Conservation (phyloP, 495 filamentous ascomycete species). For the Neurospora cerealis region DNA sequence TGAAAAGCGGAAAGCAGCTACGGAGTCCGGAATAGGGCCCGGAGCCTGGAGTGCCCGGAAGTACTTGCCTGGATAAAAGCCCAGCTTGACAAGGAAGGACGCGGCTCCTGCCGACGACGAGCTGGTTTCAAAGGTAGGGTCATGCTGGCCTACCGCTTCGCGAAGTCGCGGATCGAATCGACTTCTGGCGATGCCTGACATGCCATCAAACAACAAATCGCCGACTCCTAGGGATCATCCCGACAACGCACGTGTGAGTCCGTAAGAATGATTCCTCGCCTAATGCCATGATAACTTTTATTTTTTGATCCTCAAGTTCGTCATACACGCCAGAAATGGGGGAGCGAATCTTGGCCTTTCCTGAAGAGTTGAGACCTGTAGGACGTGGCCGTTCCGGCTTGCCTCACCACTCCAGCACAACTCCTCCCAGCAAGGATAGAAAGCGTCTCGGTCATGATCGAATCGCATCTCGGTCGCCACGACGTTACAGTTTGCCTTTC, state of each 20-base stretch:
- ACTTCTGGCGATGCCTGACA: neutral
- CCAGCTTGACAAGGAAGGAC: neutral
- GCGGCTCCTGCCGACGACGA: neutral
- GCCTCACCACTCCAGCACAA: neutral
- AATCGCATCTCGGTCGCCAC: neutral
- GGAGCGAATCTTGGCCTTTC: neutral
- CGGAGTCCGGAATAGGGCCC: neutral
- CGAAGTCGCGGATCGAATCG: neutral
- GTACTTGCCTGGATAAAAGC: neutral
- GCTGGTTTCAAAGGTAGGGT: neutral
- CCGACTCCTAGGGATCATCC: neutral
- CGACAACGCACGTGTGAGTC: neutral
- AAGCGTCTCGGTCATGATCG: neutral
- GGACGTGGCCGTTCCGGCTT: neutral
- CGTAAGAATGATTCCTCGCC: neutral
- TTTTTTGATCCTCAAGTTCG: neutral
- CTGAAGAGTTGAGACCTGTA: neutral
- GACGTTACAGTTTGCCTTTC: neutral
- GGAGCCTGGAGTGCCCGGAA: neutral
- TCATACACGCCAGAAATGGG: neutral
- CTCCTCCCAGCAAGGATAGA: neutral
- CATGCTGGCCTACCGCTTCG: neutral
- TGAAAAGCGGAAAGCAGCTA: neutral
- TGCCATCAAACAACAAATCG: neutral
- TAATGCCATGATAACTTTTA: neutral